Evolutionary conservation across 768 basidiomycete genomes (phyloP), one percentile per base, ranked within the genome.

Genomic region (Kwoniella pini): DNA sequence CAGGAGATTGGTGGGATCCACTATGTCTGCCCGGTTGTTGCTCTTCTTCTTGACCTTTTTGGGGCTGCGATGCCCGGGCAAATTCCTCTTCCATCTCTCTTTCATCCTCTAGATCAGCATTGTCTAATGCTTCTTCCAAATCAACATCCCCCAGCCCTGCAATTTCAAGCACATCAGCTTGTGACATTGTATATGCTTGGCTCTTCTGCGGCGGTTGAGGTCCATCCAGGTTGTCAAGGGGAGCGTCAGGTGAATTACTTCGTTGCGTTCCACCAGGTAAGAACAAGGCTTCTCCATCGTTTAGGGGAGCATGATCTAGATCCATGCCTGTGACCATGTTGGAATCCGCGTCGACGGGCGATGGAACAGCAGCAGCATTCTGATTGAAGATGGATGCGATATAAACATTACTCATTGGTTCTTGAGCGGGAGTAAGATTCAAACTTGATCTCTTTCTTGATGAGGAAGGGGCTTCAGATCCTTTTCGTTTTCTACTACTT

Each of bases 101-200:
- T 27, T 58, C 57, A 48, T 68, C 67, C 11, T 70, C 71, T 12
- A 52, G 48, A 22, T 69, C 66, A 30, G 57, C 62, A 19, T 64
- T 59, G n/a, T 68, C 71, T 56, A 71, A 46, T n/a, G 62, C 63
- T 9, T 67, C 55, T 24, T 57, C 24, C 40, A 73, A 42, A 21
- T 61, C 38, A 24, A 69, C 52, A 31, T 63, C 63, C 3, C 43
- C 64, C 33, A 75, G 24, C 5, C 71, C 68, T 7, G 50, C 43
- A 21, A 30, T 17, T 10, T 60, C 52, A 24, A 65, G 22, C 10
- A 59, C 54, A 44, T 69, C 64, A 36, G 44, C 27, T 51, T 68
- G 64, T 22, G 56, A 52, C 63, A 63, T 68, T 21, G n/a, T 15
- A 10, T 55, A 24, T 11, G 27, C 44, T 28, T 62, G 56, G 45